Percentiles rank a stretch among this genome's conserved stretches.
Evolutionary conservation across 345 rosid genomes (phyloP).

Genomic region (Rhodamnia argentea): DNA sequence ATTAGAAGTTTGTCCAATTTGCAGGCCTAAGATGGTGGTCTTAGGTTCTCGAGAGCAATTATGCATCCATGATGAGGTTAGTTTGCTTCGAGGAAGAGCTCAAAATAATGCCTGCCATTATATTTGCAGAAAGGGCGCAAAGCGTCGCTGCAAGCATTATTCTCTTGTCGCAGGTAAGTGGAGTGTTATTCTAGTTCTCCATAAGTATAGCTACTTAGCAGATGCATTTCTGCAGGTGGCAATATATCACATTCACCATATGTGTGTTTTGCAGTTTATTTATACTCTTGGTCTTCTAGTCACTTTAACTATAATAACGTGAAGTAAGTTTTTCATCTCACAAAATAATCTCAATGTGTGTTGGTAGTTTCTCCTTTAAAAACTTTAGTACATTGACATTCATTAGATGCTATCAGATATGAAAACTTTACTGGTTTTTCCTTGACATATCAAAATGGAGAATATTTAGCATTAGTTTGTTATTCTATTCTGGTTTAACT

Average conservation of each 20-base stretch:
- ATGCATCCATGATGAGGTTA: constrained; percentile 81
- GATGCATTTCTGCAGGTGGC: neutral
- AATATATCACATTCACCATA: neutral
- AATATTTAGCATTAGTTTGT: neutral
- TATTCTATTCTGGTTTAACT: neutral
- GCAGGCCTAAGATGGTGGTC: constrained; percentile 92
- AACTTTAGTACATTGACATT: neutral
- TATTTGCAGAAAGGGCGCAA: constrained; percentile 52
- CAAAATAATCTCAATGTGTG: neutral
- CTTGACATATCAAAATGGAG: neutral
- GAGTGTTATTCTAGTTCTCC: neutral
- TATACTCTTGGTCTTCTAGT: neutral
- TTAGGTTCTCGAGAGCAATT: constrained; percentile 91
- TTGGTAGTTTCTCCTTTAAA: neutral
- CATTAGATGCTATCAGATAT: neutral
- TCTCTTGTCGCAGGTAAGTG: constrained; percentile 35
- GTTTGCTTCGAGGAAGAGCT: constrained; percentile 76
- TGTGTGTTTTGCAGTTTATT: neutral
- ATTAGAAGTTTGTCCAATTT: neutral
- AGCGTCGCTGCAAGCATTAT: constrained; percentile 48
- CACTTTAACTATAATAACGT: neutral
- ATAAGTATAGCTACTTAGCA: neutral
- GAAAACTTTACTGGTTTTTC: neutral
- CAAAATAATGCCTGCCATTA: constrained; percentile 74
- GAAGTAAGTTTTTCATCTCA: neutral